Evolutionary conservation across 2,329 filamentous ascomycete species (phyloP), one percentile per base, ranked within the genome.

Genomic region (Ophiostoma sp.): DNA sequence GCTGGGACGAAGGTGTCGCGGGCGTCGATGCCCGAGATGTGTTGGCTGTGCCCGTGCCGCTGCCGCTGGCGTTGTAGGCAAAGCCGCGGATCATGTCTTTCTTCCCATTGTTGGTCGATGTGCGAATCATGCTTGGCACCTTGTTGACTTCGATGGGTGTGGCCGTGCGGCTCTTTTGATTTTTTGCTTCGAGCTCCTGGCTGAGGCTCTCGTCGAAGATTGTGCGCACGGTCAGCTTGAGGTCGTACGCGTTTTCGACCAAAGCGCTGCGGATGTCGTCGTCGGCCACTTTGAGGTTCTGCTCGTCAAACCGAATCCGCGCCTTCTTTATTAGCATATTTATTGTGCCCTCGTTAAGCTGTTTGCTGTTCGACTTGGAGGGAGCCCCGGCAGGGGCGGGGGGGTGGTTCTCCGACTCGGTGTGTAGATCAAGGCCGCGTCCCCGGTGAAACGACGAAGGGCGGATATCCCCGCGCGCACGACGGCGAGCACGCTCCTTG

Each of bases 391-490:
- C 27, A 27, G 27, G 27, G 2, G 2, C 27, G 2, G 27, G 27
- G 55, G 27, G 55, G 14, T 18, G 16, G 7, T 18, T 55, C 0
- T 58, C 64, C 64, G 16, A 16, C 9, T 16, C 41, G 8, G 11
- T 49, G 14, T 41, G 66, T 47, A 52, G 36, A 12, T 18, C 55
- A 18, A 36, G 66, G 41, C 16, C 44, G 5, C 42, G 38, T 38
- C 40, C 63, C 6, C 11, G 47, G 40, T 6, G 38, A 27, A 85
- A 85, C 16, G 78, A 79, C 42, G 89, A 88, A 0, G 87, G 89
- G 14, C 83, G 85, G 27, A 87, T 89, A 52, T 87, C 87, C 58
- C 83, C 83, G 65, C 87, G 84, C 2, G 82, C 81, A 2, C 85
- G 84, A 4, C 81, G 82, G 58, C 5, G 11, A 7, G 64, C 64